Evolutionary conservation across 257 asterid species (phyloP), one percentile per base, ranked within the genome.

Genomic region (Solanum verrucosum): DNA sequence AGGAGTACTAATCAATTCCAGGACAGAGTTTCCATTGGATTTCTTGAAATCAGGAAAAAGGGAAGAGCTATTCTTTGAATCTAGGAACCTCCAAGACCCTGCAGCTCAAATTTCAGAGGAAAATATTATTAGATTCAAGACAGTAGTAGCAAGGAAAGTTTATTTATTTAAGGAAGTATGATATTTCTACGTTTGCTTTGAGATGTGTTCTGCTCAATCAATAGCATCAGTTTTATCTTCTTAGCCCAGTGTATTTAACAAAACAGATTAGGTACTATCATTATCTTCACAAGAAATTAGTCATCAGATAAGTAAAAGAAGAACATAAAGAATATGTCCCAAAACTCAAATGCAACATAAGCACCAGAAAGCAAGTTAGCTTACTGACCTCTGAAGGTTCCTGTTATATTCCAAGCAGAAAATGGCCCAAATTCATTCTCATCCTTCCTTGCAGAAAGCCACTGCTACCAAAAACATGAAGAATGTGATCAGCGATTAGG

Each of bases 351-450:
- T 27, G 49, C 49, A 71, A 46, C 87, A 87, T 56, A 72, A 88
- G 49, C 88, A 21, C 34, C 71, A 70, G 44, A 87, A 56, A 91
- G n/a, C 85, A 72, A 87, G 88, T 49, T 40, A 90, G 85, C 65
- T 84, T 78, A 89, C 94, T 87, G 74, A 96, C 99, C 99, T 96
- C 98, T 94, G 88, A 96, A 97, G 46, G 99, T 96, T 86, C 99
- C 99, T 63, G 99, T 93, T 89, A 97, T 94, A 89, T 97, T 97
- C 98, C 99, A 97, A 29, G 98, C 92, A 88, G 98, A 94, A 92
- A 93, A 97, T 63, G 99, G 98, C 31, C 97, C 99, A 90, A 92
- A 88, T 82, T 96, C 98, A 88, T 87, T 91, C 60, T 93, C 98
- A 25, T 95, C 98, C 93, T 95, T 97, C 83, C 94, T 94, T 65